Evolutionary conservation across 306 rosid genomes (phyloP).

Genomic region (Hippophae tibetana): DNA sequence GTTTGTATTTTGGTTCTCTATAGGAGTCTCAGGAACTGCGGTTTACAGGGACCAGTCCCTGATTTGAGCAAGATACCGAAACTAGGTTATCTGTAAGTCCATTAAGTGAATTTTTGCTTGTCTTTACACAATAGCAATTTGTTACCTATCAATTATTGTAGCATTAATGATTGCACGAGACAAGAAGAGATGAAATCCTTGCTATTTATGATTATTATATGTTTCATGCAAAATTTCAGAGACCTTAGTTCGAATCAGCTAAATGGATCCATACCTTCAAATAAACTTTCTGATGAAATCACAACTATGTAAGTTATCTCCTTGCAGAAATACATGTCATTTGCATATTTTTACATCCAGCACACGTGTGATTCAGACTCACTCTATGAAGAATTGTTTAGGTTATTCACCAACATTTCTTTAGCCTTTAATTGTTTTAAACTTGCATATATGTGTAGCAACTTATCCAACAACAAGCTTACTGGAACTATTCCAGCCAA

Average conservation of each 20-base stretch:
- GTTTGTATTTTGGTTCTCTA: not conserved
- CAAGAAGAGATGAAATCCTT: not conserved
- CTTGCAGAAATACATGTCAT: not conserved
- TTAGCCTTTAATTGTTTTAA: not conserved
- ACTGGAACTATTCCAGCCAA: conserved; percentile 10
- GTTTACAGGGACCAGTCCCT: conserved; percentile 7
- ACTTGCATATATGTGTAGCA: not conserved
- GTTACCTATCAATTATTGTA: too few species aligned
- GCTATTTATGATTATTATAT: conserved; percentile 11
- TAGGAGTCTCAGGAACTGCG: conserved; percentile 14
- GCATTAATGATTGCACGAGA: too few species aligned
- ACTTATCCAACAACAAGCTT: conserved; percentile 8
- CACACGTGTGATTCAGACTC: not conserved
- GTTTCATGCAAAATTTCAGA: conserved; percentile 15
- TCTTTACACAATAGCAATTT: not conserved
- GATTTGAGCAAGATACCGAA: conserved; percentile 8
- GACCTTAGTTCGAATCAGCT: conserved; percentile 14
- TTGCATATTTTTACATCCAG: too few species aligned
- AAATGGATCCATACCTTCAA: conserved; percentile 12
- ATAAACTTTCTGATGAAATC: conserved; percentile 2
- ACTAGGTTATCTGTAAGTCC: conserved; percentile 7
- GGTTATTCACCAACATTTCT: too few species aligned
- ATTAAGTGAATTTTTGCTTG: too few species aligned
- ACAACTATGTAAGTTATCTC: conserved; percentile 14
- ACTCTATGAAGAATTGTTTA: not conserved